These are phyloP conservation scores for Apophysomyces sp. DNA, from an alignment of 371 early-diverging fungal species.

Conservation along the genomic window DNA sequence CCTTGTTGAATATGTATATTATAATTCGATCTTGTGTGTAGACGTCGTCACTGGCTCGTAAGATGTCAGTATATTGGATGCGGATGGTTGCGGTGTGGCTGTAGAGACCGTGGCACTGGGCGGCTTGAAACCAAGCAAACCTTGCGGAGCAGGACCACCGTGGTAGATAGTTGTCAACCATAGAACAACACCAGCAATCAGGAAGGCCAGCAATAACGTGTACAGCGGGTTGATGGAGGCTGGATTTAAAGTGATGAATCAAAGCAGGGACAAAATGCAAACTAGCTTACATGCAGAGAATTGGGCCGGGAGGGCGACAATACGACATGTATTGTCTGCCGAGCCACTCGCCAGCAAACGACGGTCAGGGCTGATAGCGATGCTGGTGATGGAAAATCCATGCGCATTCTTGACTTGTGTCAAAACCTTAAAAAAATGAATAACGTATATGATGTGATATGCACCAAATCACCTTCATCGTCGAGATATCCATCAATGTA, in stretches of 20 bases:
- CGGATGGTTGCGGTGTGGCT: background rate
- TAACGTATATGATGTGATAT: background rate
- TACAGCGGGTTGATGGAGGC: conserved; percentile 29
- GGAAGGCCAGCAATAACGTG: conserved; percentile 31
- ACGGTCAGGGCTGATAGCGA: conserved; percentile 62
- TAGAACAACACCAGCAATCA: conserved; percentile 23
- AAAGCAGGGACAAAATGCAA: background rate
- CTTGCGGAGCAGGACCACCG: background rate
- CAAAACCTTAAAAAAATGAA: conserved; percentile 20
- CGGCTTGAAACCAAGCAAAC: background rate
- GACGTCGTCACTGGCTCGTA: background rate
- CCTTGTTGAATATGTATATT: background rate
- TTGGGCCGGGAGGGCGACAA: conserved; percentile 55
- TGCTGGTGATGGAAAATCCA: conserved; percentile 61
- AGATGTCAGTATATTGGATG: background rate
- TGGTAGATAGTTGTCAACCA: background rate
- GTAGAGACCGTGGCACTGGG: background rate
- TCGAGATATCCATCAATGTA: conserved; percentile 50
- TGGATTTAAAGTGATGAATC: background rate
- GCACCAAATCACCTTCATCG: conserved; percentile 39
- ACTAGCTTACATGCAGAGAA: conserved; percentile 39
- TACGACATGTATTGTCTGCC: conserved; percentile 63
- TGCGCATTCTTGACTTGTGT: conserved; percentile 59
- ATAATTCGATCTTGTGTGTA: background rate
- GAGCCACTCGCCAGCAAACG: conserved; percentile 64